Evolutionary conservation across 352 stramenopile species (phyloP).

Genomic region (Globisporangium parvum): DNA sequence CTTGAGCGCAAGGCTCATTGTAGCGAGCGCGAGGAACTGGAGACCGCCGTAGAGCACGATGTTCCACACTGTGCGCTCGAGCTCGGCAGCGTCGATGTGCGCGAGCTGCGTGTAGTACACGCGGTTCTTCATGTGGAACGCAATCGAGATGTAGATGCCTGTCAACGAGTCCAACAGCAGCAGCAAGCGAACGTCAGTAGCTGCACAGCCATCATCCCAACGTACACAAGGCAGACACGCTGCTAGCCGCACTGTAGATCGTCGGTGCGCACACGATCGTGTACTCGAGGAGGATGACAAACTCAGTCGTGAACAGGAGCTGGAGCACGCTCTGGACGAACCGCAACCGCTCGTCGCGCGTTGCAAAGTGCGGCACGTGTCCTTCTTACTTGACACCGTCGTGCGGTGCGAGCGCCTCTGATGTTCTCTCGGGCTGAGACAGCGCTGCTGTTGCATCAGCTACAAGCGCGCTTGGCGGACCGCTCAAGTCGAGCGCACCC

Average conservation of each 20-base stretch:
- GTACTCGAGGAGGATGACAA: conserved; percentile 15
- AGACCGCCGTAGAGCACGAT: conserved; percentile 18
- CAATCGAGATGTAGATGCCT: conserved; percentile 8
- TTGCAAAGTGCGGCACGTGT: not conserved
- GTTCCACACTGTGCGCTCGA: conserved; percentile 8
- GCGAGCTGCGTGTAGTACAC: conserved; percentile 8
- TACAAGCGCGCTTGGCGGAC: no score
- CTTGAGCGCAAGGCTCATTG: conserved; percentile 10
- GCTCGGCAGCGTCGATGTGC: not conserved
- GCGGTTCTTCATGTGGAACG: conserved; percentile 4
- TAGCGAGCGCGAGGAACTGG: conserved; percentile 14
- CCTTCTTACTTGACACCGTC: not conserved
- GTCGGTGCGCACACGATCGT: conserved; percentile 11
- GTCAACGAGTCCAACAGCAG: not conserved
- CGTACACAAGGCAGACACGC: not conserved
- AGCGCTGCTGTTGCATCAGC: not conserved
- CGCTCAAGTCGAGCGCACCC: no score
- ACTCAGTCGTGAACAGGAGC: conserved; percentile 11
- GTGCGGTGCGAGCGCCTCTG: not conserved
- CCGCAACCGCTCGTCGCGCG: not conserved
- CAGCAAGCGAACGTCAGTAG: not conserved
- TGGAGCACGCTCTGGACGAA: conserved; percentile 5
- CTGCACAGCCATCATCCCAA: not conserved
- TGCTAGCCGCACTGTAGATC: conserved; percentile 7
- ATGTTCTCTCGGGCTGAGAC: not conserved